Base-by-base conservation (phyloP, 192 early-diverging fungal species). In the Diversispora eburnea region DNA sequence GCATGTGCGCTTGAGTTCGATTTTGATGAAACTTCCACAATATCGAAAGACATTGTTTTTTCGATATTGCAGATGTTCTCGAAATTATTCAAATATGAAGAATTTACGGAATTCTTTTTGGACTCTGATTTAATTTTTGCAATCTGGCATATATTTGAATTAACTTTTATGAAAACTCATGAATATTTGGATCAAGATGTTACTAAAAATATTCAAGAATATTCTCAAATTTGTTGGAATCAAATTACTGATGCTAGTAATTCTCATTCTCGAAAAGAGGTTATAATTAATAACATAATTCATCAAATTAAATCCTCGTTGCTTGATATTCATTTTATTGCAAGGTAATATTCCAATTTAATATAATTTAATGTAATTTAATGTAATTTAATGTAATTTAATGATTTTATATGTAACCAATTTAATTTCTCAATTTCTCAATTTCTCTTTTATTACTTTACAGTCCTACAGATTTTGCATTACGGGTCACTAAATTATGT, bases 381-480 rank as follows among this genome's bases (percentile, higher is more conserved):
- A n/a, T n/a, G n/a, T n/a, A n/a, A n/a, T n/a, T n/a, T n/a, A n/a
- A n/a, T n/a, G 20, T 3, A 46, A n/a, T 17, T 47, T 45, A 4
- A 10, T 33, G 25, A 33, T 2, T 33, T 33, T 33, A 33, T 33
- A 33, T 33, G 25, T 47, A 46, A 4, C 1, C 45, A 66, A 46
- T 43, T 70, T 9, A 59, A 13, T 61, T 7, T 12, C 15, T 49
- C 12, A 73, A 51, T 25, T 10, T 12, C 8, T n/a, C 25, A 8
- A 45, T 71, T 43, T 33, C 25, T 0, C 15, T 13, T 2, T 41
- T 22, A 13, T 75, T 41, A 43, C 45, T 58, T 51, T 5, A 64
- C 68, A 87, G 85, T 68, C 84, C 85, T 39, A 75, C 77, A 43
- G 84, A 85, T 19, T 82, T 82, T 54, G 82, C 77, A 8, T 67